Evolutionary conservation across 2,329 filamentous ascomycete species (phyloP).

Genomic region (Fusarium verticillioides): DNA sequence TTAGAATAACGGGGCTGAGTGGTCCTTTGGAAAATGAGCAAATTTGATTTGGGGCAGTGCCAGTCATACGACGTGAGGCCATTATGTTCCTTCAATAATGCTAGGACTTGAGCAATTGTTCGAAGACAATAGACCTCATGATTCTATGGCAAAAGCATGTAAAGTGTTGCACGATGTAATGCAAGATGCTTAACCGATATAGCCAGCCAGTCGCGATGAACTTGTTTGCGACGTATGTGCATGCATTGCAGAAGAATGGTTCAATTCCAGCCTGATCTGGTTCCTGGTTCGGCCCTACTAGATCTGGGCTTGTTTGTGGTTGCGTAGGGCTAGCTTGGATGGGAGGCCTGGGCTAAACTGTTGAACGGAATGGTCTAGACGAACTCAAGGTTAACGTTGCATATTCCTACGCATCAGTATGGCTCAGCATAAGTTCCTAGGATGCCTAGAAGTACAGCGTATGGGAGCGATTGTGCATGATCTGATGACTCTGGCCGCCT

Average conservation of each 20-base stretch:
- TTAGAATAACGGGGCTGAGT: conserved; percentile 9
- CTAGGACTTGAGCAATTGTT: background rate
- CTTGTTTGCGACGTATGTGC: background rate
- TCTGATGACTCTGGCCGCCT: background rate
- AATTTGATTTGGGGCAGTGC: conserved; percentile 6
- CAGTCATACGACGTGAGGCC: conserved; percentile 3
- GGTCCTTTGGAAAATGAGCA: conserved; percentile 11
- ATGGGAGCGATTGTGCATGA: background rate
- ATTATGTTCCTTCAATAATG: background rate
- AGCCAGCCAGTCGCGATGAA: background rate
- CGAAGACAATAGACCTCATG: background rate
- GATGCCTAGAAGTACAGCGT: too few species aligned
- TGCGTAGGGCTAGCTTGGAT: background rate
- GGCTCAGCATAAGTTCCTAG: background rate
- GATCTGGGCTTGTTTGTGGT: background rate
- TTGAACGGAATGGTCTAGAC: background rate
- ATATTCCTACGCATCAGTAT: background rate
- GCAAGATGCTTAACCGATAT: background rate
- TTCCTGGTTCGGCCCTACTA: background rate
- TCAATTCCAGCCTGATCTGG: background rate
- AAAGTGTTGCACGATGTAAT: background rate
- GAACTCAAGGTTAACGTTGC: background rate
- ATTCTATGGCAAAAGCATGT: background rate
- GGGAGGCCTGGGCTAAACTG: background rate
- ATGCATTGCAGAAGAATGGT: background rate